Conservation (phyloP, 2,329 filamentous ascomycete species). For the Colletotrichum sp. region DNA sequence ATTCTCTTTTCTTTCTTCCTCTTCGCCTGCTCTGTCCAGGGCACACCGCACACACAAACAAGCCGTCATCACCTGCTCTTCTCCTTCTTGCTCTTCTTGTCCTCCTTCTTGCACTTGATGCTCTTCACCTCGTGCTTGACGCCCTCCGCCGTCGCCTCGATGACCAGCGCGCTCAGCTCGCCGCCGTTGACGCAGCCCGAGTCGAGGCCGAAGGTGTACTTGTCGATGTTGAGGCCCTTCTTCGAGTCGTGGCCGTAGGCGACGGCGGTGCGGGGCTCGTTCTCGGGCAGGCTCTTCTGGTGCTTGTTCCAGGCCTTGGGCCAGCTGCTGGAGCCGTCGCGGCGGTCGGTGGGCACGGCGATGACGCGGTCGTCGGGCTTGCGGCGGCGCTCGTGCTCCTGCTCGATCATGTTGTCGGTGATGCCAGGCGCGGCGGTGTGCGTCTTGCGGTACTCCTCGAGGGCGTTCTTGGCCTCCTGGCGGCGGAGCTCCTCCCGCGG, state of each 20-base stretch:
- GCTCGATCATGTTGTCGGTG: constrained; percentile 18
- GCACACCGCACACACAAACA: background rate
- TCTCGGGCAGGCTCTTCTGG: constrained; percentile 40
- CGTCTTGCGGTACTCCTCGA: constrained; percentile 10
- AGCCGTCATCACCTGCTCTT: background rate
- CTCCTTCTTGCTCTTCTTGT: constrained; percentile 17
- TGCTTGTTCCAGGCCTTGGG: constrained; percentile 63
- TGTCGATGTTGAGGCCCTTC: constrained; percentile 62
- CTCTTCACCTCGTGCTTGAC: constrained; percentile 43
- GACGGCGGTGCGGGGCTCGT: constrained; percentile 62
- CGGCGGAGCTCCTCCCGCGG: constrained; percentile 46
- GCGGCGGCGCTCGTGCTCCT: constrained; percentile 18
- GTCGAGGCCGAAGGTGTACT: constrained; percentile 85
- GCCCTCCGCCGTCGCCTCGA: constrained; percentile 55
- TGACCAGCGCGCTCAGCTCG: constrained; percentile 76
- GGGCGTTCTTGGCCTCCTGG: constrained; percentile 30
- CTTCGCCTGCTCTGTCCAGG: background rate
- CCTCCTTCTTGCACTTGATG: constrained; percentile 39
- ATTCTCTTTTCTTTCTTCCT: background rate
- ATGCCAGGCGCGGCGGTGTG: constrained; percentile 19
- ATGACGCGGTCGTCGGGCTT: constrained; percentile 32
- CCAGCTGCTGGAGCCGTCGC: constrained; percentile 67
- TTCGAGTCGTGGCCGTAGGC: constrained; percentile 89
- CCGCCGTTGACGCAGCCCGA: constrained; percentile 81
- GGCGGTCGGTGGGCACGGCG: constrained; percentile 43